Evolutionary conservation across 306 rosid species (phyloP), one percentile per base, ranked within the genome.

Genomic region (Trifolium subterraneum): DNA sequence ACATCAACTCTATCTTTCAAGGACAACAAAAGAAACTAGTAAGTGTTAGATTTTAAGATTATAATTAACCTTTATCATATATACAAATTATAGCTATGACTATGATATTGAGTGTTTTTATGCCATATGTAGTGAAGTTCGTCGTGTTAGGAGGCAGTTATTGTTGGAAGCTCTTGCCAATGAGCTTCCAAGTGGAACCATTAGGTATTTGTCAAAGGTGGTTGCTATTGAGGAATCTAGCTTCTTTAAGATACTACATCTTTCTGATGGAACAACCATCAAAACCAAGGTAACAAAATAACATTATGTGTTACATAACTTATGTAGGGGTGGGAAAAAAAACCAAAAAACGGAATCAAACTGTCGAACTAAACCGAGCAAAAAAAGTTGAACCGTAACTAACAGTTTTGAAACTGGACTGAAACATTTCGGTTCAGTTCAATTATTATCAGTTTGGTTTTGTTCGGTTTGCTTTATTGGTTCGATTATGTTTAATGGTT

Each of bases 111-210:
- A 7, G 6, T 51, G 10, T 31, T 13, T 12, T 6, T 58, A 27
- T 60, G 11, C 7, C 96, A 7, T 4, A 41, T 50, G 18, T 7
- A 7, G 59, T 35, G 98, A 90, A 79, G 25, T 80, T 41, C 87
- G 93, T 22, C 68, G 93, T 61, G 82, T 90, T 38, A 80, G 20
- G 55, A 85, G 98, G 71, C 65, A 81, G 2, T 71, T 71, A 33
- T 5, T 93, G 73, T 65, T 89, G 79, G 96, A 90, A 82, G 73
- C 81, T 19, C 87, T 93, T 47, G 86, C 84, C 50, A 82, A 80
- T 23, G 96, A 89, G 66, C 90, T 93, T 71, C 96, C 93, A 8
- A 79, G 77, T 55, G 93, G 80, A 23, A 82, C 90, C 80, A 85
- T 91, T 27, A 88, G 91, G 42, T 89, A 29, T 87, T 76, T 83